phyloP scores from a whole-genome alignment of 768 basidiomycete genomes.

The Naganishia kalamii region DNA sequence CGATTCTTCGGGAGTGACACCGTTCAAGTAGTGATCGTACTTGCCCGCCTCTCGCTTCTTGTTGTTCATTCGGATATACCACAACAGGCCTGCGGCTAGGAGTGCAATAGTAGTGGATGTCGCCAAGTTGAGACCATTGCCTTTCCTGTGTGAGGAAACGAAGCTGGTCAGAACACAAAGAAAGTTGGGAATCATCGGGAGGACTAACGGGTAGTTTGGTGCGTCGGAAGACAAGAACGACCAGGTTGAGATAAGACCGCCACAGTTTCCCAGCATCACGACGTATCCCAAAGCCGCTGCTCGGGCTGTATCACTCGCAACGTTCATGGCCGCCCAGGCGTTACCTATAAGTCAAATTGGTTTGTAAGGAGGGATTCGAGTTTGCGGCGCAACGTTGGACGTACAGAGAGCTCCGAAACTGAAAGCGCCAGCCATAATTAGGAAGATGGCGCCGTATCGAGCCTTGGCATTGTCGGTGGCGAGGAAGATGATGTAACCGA shows the following conservation, averaged over 20 bases:
- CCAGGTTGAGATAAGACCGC: slow-evolving; percentile 23
- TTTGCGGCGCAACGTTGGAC: background rate
- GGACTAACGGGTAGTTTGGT: slow-evolving; percentile 18
- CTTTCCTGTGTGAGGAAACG: background rate
- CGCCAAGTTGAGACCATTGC: slow-evolving; percentile 19
- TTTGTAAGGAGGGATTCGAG: background rate
- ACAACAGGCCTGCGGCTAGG: background rate
- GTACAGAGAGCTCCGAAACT: slow-evolving; percentile 8
- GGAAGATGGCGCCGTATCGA: slow-evolving; percentile 25
- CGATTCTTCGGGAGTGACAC: background rate
- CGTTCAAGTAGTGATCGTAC: slow-evolving; percentile 15
- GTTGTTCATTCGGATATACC: slow-evolving; percentile 17
- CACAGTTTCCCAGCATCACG: slow-evolving; percentile 30
- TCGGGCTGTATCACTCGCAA: slow-evolving; percentile 25
- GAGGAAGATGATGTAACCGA: slow-evolving; percentile 28
- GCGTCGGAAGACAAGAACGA: slow-evolving; percentile 18
- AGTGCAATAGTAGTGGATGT: background rate
- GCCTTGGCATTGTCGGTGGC: slow-evolving; percentile 13
- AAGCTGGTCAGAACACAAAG: background rate
- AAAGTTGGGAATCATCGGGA: no score
- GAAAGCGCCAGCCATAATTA: slow-evolving; percentile 21
- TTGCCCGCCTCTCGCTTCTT: slow-evolving; percentile 13
- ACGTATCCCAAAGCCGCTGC: slow-evolving; percentile 25
- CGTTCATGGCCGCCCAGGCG: slow-evolving; percentile 30
- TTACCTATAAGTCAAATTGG: slow-evolving; percentile 15